A percentile compares a stretch with the other conserved stretches of the same genome.
phyloP scores from a whole-genome alignment of 495 filamentous ascomycete species.

The Talaromyces thailandensis region DNA sequence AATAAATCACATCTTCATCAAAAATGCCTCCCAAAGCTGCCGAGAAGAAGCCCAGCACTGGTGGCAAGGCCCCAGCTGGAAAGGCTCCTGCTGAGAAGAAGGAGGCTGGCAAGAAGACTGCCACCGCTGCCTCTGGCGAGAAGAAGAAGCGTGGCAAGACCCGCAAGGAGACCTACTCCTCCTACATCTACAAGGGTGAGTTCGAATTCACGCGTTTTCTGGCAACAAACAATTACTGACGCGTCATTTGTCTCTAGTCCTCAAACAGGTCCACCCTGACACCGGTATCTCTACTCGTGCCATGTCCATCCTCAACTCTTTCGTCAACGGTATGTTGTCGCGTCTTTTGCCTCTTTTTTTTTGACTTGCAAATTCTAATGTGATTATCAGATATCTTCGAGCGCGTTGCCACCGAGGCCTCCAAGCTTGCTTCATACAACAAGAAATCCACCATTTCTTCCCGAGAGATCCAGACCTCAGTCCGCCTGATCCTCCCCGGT shows the following conservation, averaged over 20 bases:
- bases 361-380: background rate
- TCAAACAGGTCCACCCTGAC: slow-evolving; percentile 99
- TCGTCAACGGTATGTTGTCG: slow-evolving; percentile 82
- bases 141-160: slow-evolving; percentile 99
- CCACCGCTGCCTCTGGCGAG: slow-evolving; percentile 74
- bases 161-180: slow-evolving; percentile 98
- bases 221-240: slow-evolving; percentile 21
- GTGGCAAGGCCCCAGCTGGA: slow-evolving; percentile 88
- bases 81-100: slow-evolving; percentile 95
- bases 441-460: slow-evolving; percentile 99
- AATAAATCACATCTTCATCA: slow-evolving; percentile 26
- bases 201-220: slow-evolving; percentile 8
- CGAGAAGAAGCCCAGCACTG: slow-evolving; percentile 94
- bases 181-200: slow-evolving; percentile 99
- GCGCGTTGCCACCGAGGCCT: slow-evolving; percentile 97
- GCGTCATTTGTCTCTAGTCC: slow-evolving; percentile 52
- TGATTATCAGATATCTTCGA: slow-evolving; percentile 85
- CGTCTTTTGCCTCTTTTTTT: slow-evolving; percentile 19
- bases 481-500: slow-evolving; percentile 93
- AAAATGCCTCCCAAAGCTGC: slow-evolving; percentile 94
- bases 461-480: slow-evolving; percentile 98
- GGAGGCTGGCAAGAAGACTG: slow-evolving; percentile 98
- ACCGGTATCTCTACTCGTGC: slow-evolving; percentile 99
- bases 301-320: slow-evolving; percentile 99
- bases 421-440: slow-evolving; percentile 99